Conservation (phyloP, 306 rosid species). For the Cicer pinnatifidum region DNA sequence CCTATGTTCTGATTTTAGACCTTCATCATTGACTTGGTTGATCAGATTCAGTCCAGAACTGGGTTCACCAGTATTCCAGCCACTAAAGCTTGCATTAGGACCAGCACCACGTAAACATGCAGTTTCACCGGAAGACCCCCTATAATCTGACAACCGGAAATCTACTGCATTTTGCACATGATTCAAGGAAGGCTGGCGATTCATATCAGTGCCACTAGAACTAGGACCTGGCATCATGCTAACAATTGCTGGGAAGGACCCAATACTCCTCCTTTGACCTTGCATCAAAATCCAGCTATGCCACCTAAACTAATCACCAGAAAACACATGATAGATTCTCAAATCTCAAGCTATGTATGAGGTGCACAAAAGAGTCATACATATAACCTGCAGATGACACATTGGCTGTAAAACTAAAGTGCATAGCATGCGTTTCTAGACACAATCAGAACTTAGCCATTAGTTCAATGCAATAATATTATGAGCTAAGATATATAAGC, state of each 20-base stretch:
- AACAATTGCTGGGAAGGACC: constrained; percentile 55
- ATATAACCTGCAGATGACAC: constrained; percentile 33
- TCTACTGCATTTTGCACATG: constrained; percentile 61
- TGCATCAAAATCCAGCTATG: constrained; percentile 64
- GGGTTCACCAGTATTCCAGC: constrained; percentile 69
- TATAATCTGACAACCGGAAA: constrained; percentile 58
- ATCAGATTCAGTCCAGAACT: constrained; percentile 57
- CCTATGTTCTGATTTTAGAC: constrained; percentile 57
- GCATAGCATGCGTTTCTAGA: constrained; percentile 15
- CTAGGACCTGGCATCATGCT: constrained; percentile 63
- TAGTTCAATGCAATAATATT: constrained; percentile 14
- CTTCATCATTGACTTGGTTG: constrained; percentile 60
- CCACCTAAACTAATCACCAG: constrained; percentile 46
- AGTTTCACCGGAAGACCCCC: constrained; percentile 62
- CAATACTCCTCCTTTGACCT: constrained; percentile 67
- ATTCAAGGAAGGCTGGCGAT: constrained; percentile 59
- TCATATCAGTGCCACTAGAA: constrained; percentile 62
- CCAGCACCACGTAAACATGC: constrained; percentile 52
- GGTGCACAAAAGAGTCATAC: constrained; percentile 26
- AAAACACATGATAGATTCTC: constrained; percentile 38
- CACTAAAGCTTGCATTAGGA: constrained; percentile 52
- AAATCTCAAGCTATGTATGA: constrained; percentile 37
- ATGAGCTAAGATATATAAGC: constrained; percentile 12
- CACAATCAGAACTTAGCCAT: not conserved
- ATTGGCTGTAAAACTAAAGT: constrained; percentile 26